Base-by-base conservation (phyloP, 2,329 filamentous ascomycete species). In the Pyrenochaeta sp. region DNA sequence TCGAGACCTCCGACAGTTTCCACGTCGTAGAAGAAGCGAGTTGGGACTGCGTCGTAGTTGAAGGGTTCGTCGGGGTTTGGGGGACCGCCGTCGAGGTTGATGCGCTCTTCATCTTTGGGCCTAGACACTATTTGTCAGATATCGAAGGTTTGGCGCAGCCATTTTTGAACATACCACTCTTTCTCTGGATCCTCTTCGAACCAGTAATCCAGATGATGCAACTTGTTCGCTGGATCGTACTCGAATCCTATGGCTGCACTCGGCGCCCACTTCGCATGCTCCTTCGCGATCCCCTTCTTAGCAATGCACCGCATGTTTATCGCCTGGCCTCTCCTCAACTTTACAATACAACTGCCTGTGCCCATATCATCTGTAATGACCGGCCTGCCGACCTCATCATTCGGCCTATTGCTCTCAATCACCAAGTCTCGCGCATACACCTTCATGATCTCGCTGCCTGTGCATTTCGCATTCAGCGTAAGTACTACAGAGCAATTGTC, bases 261-360 rank as follows among this genome's bases (percentile, higher is more conserved):
- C 1, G 95, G 93, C 69, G 92, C 90, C 95, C 95, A 99, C 78
- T 99, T 99, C 9, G 95, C 91, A 77, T 99, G 95, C 76, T 99
- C 95, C 82, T 99, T 99, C 32, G 94, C 93, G 61, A 98, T 98
- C 1, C 95, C 95, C 83, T 98, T 98, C 83, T 97, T 97, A 45
- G 94, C 95, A 62, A 97, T 90, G 73, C 94, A 98, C 57, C 86
- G 90, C 71, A 99, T 86, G 75, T 92, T 89, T 56, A 99, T 80
- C 77, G 97, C 92, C 78, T 99, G 95, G 2, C 90, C 92, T 71
- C 89, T 90, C 53, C 94, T 85, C 72, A 99, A 80, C 82, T 98
- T 98, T 69, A 90, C 91, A 62, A 99, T 94, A 64, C 98, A 83
- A 39, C 90, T 86, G 1, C 95, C 95, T 51, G 90, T 86, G 10